Base-by-base conservation (phyloP, 768 basidiomycete species). In the Pleurotus salmoneostramineus region DNA sequence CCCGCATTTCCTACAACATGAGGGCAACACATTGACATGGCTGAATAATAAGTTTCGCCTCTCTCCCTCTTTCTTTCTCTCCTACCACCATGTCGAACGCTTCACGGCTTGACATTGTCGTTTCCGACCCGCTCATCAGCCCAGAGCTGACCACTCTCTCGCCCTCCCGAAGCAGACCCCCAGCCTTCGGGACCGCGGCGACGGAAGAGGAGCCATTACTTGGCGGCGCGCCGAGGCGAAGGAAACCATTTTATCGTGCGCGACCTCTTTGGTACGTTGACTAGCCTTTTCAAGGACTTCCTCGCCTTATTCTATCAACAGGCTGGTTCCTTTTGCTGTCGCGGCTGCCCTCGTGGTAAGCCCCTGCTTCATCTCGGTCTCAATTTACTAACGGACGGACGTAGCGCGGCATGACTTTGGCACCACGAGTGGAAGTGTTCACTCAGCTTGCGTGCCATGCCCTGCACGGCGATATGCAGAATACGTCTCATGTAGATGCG, bases 351-450 rank as follows among this genome's bases (percentile, higher is more conserved):
- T 92, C 32, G 82, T 82, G 45, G 90, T 92, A 65, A 68, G 84
- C 77, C 32, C n/a, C 50, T 36, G 50, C 42, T 34, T 34, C 8
- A n/a, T 14, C 11, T 15, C 33, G 21, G 27, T 21, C 34, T 40
- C 15, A 40, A 51, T 43, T 50, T 44, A 44, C 32, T 14, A 14
- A 37, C n/a, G 6, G 15, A 46, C 46, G 34, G 46, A 49, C 59
- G n/a, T 63, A 93, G 91, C 88, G 89, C 33, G 89, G 88, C 44
- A 90, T 93, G 87, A 93, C 91, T 3, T 72, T 90, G 33, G 89
- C 89, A 11, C 85, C 91, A 17, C 83, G 91, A 50, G 84, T 93
- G 12, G 85, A 91, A 71, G 83, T 93, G 32, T 90, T 83, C 71
- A 91, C 88, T 21, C 85, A 91, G 64, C 76, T 93, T 31, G 82